These are phyloP conservation scores for Exophiala sp. DNA, from an alignment of 2,329 filamentous ascomycete genomes.

Conservation along the genomic window DNA sequence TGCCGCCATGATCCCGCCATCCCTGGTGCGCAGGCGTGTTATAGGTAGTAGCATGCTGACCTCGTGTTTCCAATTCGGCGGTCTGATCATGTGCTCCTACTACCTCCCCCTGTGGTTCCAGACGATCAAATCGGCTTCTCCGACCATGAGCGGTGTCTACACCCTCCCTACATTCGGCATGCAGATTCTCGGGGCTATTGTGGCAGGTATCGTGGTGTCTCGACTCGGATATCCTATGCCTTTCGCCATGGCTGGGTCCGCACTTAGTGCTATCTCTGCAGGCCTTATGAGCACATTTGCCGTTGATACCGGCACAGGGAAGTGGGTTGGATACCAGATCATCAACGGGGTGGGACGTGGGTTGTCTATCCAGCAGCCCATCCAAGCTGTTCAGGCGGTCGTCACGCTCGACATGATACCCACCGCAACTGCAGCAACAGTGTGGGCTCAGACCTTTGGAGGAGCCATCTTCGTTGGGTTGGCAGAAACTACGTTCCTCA, in stretches of 20 bases:
- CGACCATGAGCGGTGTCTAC: constrained; percentile 25
- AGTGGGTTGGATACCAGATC: constrained; percentile 33
- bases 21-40: constrained; percentile 18
- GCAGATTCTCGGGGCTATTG: constrained; percentile 21
- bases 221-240: constrained; percentile 35
- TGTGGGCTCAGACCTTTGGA: constrained; percentile 27
- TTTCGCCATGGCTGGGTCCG: constrained; percentile 30
- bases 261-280: constrained; percentile 30
- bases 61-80: constrained; percentile 33
- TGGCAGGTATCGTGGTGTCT: constrained; percentile 22
- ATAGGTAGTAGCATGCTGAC: constrained; percentile 17
- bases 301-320: constrained; percentile 21
- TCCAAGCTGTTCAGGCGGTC: constrained; percentile 26
- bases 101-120: constrained; percentile 45
- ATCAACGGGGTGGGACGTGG: constrained; percentile 27
- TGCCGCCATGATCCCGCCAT: constrained; percentile 26
- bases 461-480: constrained; percentile 26
- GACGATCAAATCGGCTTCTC: constrained; percentile 36
- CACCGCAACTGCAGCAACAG: constrained; percentile 24
- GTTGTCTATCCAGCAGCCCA: constrained; percentile 30
- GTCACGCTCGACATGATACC: constrained; percentile 23
- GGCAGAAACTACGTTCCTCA: constrained; percentile 25
- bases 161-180: constrained; percentile 22
- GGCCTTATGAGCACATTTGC: constrained; percentile 34
- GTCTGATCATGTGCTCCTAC: constrained; percentile 28